phyloP scores from a whole-genome alignment of 305 asterid genomes.

The Plantago lanceolata region DNA sequence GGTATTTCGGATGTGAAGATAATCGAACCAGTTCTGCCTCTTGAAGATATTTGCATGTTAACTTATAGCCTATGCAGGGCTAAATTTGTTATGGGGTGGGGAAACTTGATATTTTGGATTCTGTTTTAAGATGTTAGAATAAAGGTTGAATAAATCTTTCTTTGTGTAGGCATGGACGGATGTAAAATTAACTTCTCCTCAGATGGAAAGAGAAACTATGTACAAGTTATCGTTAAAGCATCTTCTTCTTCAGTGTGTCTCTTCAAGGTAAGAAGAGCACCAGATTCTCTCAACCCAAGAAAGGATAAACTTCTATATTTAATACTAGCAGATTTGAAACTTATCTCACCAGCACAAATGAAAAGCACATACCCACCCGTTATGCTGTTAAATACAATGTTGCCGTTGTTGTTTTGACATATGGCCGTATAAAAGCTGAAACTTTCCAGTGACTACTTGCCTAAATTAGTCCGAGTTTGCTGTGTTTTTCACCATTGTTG shows the following conservation, averaged over 20 bases:
- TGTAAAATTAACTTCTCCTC: conserved; percentile 91
- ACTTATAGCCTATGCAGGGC: no score
- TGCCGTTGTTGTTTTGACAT: no score
- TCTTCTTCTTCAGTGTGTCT: conserved; percentile 53
- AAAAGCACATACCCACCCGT: background rate
- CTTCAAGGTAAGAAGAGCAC: conserved; percentile 52
- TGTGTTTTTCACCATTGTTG: no score
- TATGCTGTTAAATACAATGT: no score
- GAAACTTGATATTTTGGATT: conserved; percentile 2
- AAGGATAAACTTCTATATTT: conserved; percentile 11
- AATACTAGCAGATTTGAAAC: background rate
- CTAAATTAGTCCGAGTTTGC: no score
- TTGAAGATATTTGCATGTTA: no score
- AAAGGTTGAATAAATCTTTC: background rate
- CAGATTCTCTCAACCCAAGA: conserved; percentile 10
- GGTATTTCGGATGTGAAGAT: no score
- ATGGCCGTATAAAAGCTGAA: no score
- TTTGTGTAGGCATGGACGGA: conserved; percentile 79
- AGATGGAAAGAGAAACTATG: conserved; percentile 84
- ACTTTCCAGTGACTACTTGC: no score
- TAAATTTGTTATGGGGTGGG: no score
- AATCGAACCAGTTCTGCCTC: no score
- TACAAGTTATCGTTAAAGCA: conserved; percentile 71
- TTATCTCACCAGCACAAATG: conserved; percentile 9
- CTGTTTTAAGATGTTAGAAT: conserved; percentile 5